Base-by-base conservation (phyloP, 2,329 filamentous ascomycete species). In the Cercospora sesami region DNA sequence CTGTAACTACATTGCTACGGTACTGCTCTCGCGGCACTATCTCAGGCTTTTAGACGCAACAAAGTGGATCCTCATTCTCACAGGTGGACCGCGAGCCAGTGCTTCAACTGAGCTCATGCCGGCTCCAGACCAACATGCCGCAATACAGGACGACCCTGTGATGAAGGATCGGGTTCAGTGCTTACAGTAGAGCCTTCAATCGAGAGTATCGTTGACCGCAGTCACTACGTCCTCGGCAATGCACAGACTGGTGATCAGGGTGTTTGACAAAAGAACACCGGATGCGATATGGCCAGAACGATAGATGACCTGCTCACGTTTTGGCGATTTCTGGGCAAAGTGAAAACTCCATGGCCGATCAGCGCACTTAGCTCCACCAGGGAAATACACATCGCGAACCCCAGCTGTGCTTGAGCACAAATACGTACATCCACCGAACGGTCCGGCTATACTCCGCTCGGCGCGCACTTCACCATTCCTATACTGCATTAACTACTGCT, bases 321-420 rank as follows among this genome's bases (percentile, higher is more conserved):
- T 28, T 21, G 18, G 45, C 31, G 30, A 45, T 16, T 9, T 62
- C 14, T 16, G n/a, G 60, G 12, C 55, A 21, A 18, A 33, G 9
- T 30, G 33, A 48, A 30, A 28, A 30, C 16, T 62, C 48, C 33
- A 31, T 31, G 53, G 39, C 45, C 21, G 53, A 63, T 63, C 60
- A 28, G 48, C 60, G 21, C n/a, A 21, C 28, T 36, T 10, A 36
- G 16, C 63, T 66, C 51, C 63, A 64, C 53, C 30, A 59, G 36
- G 42, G 63, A 60, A 59, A 60, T 33, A 68, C 57, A 36, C 55
- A 16, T 21, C 53, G 53, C 62, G 57, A 39, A 63, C 63, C 63
- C 63, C 60, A 59, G 67, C 53, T 63, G 67, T 68, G 67, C 63
- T 60, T 57, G 57, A 60, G 55, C 63, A 68, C 67, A 42, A 63